phyloP scores from a whole-genome alignment of 208 protist species.

The Crithidia sp. region DNA sequence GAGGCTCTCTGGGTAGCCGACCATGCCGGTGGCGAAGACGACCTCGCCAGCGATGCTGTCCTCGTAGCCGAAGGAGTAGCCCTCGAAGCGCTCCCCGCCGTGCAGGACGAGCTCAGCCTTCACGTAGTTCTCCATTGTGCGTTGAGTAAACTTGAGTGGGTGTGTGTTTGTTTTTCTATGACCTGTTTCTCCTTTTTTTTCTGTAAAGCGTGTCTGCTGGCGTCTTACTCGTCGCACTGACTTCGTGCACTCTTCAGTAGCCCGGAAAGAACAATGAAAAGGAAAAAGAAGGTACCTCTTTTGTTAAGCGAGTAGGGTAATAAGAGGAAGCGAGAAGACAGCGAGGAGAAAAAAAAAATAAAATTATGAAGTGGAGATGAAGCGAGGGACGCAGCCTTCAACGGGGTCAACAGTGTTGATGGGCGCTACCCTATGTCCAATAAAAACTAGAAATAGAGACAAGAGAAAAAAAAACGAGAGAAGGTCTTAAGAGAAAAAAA shows the following conservation, averaged over 20 bases:
- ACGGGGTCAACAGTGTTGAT: slow-evolving; percentile 11
- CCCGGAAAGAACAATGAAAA: no score
- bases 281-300: no score
- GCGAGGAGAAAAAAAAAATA: background rate
- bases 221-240: no score
- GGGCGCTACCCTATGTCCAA: slow-evolving; percentile 3
- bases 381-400: slow-evolving; percentile 6
- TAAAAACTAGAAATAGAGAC: slow-evolving; percentile 12
- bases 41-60: slow-evolving; percentile 87
- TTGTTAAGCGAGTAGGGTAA: background rate
- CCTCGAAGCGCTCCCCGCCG: slow-evolving; percentile 94
- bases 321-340: background rate
- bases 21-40: slow-evolving; percentile 96
- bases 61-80: slow-evolving; percentile 96
- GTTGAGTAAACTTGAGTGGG: background rate
- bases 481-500: background rate
- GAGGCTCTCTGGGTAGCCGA: slow-evolving; percentile 94
- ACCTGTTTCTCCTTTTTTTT: background rate
- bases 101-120: slow-evolving; percentile 91
- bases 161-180: background rate
- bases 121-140: slow-evolving; percentile 35
- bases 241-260: no score
- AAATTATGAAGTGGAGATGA: background rate
- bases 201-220: background rate
- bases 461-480: slow-evolving; percentile 1